Conservation (phyloP, 2,329 filamentous ascomycete species). For the Helicocarpus griseus region DNA sequence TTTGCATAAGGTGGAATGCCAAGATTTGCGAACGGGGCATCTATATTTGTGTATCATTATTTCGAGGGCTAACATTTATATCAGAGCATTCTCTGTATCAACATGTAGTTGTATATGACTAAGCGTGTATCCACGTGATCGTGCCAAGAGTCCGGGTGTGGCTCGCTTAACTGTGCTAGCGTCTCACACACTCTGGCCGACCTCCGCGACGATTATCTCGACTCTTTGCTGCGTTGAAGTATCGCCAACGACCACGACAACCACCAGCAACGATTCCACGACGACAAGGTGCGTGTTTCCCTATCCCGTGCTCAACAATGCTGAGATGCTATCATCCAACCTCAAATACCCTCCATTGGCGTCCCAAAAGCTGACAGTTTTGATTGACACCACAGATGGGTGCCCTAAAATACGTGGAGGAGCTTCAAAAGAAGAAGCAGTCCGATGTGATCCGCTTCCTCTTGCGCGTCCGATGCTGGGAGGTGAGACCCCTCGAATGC, state of each 20-base stretch:
- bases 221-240: slow-evolving; percentile 24
- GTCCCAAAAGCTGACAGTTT: not conserved
- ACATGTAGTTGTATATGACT: not conserved
- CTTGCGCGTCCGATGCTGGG: slow-evolving; percentile 99
- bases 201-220: slow-evolving; percentile 8
- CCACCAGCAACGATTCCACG: slow-evolving; percentile 33
- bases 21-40: not conserved
- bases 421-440: slow-evolving; percentile 99
- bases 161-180: slow-evolving; percentile 33
- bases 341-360: not conserved
- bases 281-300: slow-evolving; percentile 34
- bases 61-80: no score
- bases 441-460: slow-evolving; percentile 99
- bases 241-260: slow-evolving; percentile 33
- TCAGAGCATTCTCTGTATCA: no score
- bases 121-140: slow-evolving; percentile 11
- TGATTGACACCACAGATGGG: slow-evolving; percentile 68
- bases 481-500: slow-evolving; percentile 48
- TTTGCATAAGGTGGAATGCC: not conserved
- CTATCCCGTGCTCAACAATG: not conserved
- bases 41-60: no score
- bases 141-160: slow-evolving; percentile 8
- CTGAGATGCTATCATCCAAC: not conserved
- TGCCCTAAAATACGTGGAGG: slow-evolving; percentile 99
- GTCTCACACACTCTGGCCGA: slow-evolving; percentile 33